phyloP scores from a whole-genome alignment of 441 rosid genomes.

The Populus hybrid region DNA sequence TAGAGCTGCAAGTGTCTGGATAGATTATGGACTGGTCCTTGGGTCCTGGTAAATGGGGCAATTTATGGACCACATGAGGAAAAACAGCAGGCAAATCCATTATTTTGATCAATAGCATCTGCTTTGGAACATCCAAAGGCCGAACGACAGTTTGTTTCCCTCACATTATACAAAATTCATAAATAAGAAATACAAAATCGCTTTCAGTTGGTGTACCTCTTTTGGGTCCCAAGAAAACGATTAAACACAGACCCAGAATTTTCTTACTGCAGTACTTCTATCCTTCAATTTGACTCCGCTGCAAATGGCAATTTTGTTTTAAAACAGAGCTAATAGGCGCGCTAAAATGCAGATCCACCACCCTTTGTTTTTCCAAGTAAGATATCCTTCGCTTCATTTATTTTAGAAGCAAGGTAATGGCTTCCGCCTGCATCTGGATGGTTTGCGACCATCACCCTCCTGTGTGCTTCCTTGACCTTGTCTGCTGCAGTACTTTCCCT shows the following conservation, averaged over 20 bases:
- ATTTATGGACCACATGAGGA: background rate
- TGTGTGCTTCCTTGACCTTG: constrained; percentile 62
- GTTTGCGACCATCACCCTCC: constrained; percentile 67
- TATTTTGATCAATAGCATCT: background rate
- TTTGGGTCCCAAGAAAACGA: constrained; percentile 11
- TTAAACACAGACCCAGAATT: background rate
- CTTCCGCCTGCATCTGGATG: constrained; percentile 82
- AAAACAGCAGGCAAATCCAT: background rate
- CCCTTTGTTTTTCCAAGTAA: constrained; percentile 54
- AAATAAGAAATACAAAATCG: background rate
- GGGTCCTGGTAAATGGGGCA: too few species aligned
- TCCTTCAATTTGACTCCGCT: background rate
- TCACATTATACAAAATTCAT: background rate
- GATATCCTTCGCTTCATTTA: constrained; percentile 67
- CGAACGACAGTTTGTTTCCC: background rate
- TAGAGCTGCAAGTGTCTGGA: background rate
- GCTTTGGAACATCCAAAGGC: background rate
- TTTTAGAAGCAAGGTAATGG: constrained; percentile 65
- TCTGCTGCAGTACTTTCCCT: constrained; percentile 50
- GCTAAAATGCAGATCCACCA: constrained; percentile 48
- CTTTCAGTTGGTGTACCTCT: background rate
- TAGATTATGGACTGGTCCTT: background rate
- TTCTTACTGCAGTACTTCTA: background rate
- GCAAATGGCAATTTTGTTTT: background rate
- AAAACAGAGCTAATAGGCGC: background rate